Evolutionary conservation across 176 grass and related monocot species (phyloP).

Genomic region (Aegilops bicornis): DNA sequence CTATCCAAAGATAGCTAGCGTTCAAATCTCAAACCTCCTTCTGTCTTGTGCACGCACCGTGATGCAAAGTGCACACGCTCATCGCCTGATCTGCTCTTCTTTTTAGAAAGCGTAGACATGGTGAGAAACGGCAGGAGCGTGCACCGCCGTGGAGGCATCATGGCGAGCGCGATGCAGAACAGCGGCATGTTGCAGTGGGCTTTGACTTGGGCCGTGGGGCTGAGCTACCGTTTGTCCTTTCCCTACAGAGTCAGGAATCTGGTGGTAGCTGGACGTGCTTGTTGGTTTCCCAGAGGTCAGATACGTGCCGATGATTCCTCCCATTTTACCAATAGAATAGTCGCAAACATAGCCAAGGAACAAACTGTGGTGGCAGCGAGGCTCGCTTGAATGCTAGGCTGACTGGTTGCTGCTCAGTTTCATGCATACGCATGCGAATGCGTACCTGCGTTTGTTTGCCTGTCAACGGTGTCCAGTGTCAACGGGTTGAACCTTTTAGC

Average conservation of each 20-base stretch:
- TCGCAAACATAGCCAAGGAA: no score
- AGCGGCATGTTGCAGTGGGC: neutral
- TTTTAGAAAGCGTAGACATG: no score
- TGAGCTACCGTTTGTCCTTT: neutral
- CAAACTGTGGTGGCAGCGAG: no score
- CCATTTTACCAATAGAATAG: no score
- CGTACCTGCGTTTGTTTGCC: neutral
- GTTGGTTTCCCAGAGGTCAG: no score
- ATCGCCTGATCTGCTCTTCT: no score
- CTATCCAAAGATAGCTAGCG: neutral
- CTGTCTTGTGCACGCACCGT: no score
- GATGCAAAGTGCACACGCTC: no score
- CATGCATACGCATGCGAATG: neutral
- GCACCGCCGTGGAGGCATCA: neutral
- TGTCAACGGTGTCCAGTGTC: neutral
- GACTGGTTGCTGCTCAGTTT: neutral
- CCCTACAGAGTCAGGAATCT: no score
- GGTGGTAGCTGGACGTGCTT: no score
- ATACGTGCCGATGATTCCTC: no score
- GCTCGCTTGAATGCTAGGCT: constrained; percentile 2
- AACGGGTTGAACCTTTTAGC: constrained; percentile 28
- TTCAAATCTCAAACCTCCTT: neutral
- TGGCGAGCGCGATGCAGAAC: neutral
- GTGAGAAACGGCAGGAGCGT: constrained; percentile 15
- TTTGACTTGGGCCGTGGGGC: constrained; percentile 35